A percentile compares a stretch with the other conserved stretches of the same genome.
These are phyloP conservation scores for Conticribra guillardii DNA, from an alignment of 108 stramenopile species.

Conservation along the genomic window DNA sequence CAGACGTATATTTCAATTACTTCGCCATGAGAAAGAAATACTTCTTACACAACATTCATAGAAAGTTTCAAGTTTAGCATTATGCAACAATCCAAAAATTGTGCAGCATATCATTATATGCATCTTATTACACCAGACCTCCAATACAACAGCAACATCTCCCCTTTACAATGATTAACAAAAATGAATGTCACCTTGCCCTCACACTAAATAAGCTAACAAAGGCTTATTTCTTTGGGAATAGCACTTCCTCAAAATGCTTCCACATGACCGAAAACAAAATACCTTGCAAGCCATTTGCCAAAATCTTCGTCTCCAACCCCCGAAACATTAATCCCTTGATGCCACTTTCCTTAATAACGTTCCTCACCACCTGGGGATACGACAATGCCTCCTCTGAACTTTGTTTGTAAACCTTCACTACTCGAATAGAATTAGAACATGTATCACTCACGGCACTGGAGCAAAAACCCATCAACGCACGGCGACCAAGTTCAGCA, in stretches of 20 bases:
- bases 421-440: slow-evolving; percentile 97
- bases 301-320: slow-evolving; percentile 97
- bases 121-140: too few relatives aligned
- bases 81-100: too few relatives aligned
- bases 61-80: too few relatives aligned
- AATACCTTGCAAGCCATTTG: slow-evolving; percentile 98
- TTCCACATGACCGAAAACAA: slow-evolving; percentile 99
- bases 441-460: slow-evolving; percentile 94
- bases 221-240: slow-evolving; percentile 73
- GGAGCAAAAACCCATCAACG: slow-evolving; percentile 93
- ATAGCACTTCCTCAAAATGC: slow-evolving; percentile 90
- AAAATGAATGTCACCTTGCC: too few relatives aligned
- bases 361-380: slow-evolving; percentile 84
- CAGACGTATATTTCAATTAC: too few relatives aligned
- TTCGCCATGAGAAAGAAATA: too few relatives aligned
- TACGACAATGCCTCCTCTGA: slow-evolving; percentile 87
- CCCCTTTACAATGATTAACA: too few relatives aligned
- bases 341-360: slow-evolving; percentile 91
- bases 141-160: too few relatives aligned
- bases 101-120: too few relatives aligned
- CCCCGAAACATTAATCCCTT: slow-evolving; percentile 95
- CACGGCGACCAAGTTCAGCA: slow-evolving; percentile 90
- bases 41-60: too few relatives aligned
- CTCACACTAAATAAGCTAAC: too few relatives aligned
- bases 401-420: slow-evolving; percentile 99